These are phyloP conservation scores for Sporothrix euskadiensis DNA, from an alignment of 2,329 filamentous ascomycete genomes.

Conservation along the genomic window DNA sequence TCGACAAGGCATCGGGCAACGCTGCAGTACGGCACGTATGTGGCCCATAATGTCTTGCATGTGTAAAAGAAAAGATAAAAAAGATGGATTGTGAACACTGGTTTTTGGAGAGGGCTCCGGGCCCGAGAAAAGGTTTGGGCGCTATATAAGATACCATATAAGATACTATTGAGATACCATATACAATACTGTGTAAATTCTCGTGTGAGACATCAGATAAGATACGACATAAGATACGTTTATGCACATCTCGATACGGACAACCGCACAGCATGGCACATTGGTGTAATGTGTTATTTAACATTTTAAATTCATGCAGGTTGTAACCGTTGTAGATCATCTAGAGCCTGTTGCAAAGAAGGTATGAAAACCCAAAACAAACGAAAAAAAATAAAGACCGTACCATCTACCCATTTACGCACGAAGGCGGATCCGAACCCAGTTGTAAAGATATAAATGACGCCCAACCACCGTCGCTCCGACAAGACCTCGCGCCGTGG, in stretches of 20 bases:
- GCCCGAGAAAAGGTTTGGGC: not conserved
- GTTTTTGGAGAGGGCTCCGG: not conserved
- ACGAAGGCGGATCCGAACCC: conserved; percentile 11
- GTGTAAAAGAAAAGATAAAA: not conserved
- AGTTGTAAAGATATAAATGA: not conserved
- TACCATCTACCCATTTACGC: not conserved
- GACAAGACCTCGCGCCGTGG: not conserved
- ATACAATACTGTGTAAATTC: not conserved
- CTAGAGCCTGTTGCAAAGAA: not conserved
- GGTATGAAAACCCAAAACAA: not conserved
- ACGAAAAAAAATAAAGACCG: conserved; percentile 35
- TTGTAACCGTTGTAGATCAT: not conserved
- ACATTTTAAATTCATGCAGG: not conserved
- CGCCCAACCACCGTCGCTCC: not conserved
- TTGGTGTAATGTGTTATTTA: not conserved
- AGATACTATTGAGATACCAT: not conserved
- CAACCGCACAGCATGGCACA: not conserved
- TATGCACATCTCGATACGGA: not conserved
- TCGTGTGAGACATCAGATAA: not conserved
- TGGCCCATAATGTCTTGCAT: not conserved
- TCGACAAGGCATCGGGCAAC: conserved; percentile 43
- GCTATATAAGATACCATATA: not conserved
- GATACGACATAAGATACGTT: not conserved
- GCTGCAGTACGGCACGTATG: conserved; percentile 1
- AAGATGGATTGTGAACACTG: not conserved